phyloP scores from a whole-genome alignment of 2,329 filamentous ascomycete genomes.

The Colletotrichum brevisporum region DNA sequence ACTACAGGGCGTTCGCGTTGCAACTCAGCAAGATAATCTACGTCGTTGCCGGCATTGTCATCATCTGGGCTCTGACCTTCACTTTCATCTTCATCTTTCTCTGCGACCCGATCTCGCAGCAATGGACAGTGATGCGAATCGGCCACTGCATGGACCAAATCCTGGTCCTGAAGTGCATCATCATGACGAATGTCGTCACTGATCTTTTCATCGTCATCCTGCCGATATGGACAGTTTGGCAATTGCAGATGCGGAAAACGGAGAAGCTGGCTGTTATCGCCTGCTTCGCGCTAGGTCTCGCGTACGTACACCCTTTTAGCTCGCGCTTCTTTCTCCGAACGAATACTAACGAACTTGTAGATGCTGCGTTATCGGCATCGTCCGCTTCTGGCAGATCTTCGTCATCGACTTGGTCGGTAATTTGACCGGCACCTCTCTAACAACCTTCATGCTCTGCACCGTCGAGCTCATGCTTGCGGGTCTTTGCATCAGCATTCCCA shows the following conservation, averaged over 20 bases:
- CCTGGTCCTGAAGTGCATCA: slow-evolving; percentile 42
- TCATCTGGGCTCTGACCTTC: slow-evolving; percentile 41
- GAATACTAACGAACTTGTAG: slow-evolving; percentile 40
- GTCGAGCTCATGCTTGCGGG: slow-evolving; percentile 58
- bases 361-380: slow-evolving; percentile 54
- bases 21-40: slow-evolving; percentile 39
- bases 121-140: slow-evolving; percentile 43
- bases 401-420: slow-evolving; percentile 53
- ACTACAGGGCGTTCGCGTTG: slow-evolving; percentile 41
- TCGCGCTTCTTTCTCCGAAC: background rate
- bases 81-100: slow-evolving; percentile 44
- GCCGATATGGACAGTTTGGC: slow-evolving; percentile 52
- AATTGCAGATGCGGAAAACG: slow-evolving; percentile 46
- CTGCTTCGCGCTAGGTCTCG: slow-evolving; percentile 43
- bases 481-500: slow-evolving; percentile 58
- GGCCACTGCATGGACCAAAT: slow-evolving; percentile 44
- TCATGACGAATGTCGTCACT: slow-evolving; percentile 51
- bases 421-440: slow-evolving; percentile 56
- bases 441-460: slow-evolving; percentile 55
- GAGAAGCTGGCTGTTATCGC: slow-evolving; percentile 46
- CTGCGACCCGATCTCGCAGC: slow-evolving; percentile 43
- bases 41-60: slow-evolving; percentile 32
- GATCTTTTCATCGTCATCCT: slow-evolving; percentile 54
- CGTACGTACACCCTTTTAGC: slow-evolving; percentile 32
- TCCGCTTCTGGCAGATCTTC: slow-evolving; percentile 55